Percentiles rank a stretch among this genome's conserved stretches.
phyloP scores from a whole-genome alignment of 805 yeast species.

The Wickerhamiella lipophila region DNA sequence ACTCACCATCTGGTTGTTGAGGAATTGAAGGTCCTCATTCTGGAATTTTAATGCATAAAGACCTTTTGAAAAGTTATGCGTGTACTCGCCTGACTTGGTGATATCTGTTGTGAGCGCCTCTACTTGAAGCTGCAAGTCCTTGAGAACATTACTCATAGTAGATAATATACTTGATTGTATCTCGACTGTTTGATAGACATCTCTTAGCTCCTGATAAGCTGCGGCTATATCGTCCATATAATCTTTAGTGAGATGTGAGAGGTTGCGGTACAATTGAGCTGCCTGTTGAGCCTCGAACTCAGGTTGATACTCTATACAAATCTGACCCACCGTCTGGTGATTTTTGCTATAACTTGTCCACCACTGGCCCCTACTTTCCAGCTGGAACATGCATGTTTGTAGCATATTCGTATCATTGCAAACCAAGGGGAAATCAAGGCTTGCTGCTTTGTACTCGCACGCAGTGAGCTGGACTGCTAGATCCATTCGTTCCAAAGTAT shows the following conservation, averaged over 20 bases:
- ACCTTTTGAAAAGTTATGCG: background rate
- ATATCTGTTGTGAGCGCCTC: background rate
- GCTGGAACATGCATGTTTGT: conserved; percentile 18
- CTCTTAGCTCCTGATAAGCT: conserved; percentile 1
- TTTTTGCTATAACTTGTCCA: conserved; percentile 68
- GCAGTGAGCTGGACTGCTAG: conserved; percentile 22
- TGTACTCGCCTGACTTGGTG: background rate
- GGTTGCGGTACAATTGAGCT: conserved; percentile 12
- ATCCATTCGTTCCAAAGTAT: conserved; percentile 17
- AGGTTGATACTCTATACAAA: conserved; percentile 32
- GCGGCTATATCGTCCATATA: background rate
- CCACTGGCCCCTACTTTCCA: conserved; percentile 35
- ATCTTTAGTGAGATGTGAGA: background rate
- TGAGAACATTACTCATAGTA: background rate
- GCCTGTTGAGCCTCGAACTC: conserved; percentile 17
- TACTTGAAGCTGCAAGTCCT: background rate
- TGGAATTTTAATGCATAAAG: background rate
- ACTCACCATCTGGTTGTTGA: background rate
- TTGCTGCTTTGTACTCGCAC: conserved; percentile 26
- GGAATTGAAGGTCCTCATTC: background rate
- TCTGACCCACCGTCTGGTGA: conserved; percentile 39
- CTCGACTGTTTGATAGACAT: background rate
- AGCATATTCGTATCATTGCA: conserved; percentile 16
- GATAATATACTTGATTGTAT: background rate
- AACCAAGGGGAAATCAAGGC: conserved; percentile 20